Evolutionary conservation across 2,329 filamentous ascomycete genomes (phyloP).

Genomic region (Chalaropsis ovoidea): DNA sequence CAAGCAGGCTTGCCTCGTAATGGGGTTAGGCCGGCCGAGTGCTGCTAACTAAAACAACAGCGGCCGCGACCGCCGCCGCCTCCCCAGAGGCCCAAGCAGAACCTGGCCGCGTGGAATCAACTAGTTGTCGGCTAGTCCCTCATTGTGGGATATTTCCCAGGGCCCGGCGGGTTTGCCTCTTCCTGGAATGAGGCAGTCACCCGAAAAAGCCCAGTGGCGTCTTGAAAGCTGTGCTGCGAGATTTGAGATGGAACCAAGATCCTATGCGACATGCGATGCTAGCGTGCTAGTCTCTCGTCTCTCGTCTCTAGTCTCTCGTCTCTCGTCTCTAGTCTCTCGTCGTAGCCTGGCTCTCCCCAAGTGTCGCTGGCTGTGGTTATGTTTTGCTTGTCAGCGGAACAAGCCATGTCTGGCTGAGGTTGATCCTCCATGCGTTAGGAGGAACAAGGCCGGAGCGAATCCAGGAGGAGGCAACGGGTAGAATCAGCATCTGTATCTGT

Average conservation of each 20-base stretch:
- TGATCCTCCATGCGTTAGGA: too few species aligned
- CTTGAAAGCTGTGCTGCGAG: too few species aligned
- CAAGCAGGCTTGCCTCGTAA: not conserved
- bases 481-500: not conserved
- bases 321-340: too few species aligned
- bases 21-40: not conserved
- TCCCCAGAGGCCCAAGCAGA: constrained; percentile 2
- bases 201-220: too few species aligned
- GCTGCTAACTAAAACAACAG: not conserved
- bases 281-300: too few species aligned
- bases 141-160: not conserved
- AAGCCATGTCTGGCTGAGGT: not conserved
- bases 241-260: too few species aligned
- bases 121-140: not conserved
- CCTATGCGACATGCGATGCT: too few species aligned
- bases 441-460: not conserved
- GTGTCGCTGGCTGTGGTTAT: not conserved
- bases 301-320: too few species aligned
- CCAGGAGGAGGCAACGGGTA: not conserved
- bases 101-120: not conserved
- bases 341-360: not conserved
- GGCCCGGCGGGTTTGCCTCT: not conserved
- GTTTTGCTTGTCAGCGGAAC: too few species aligned
- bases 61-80: not conserved
- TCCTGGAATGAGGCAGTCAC: too few species aligned